These are phyloP conservation scores for Cladochytrium replicatum DNA, from an alignment of 192 early-diverging fungal genomes.

Conservation along the genomic window DNA sequence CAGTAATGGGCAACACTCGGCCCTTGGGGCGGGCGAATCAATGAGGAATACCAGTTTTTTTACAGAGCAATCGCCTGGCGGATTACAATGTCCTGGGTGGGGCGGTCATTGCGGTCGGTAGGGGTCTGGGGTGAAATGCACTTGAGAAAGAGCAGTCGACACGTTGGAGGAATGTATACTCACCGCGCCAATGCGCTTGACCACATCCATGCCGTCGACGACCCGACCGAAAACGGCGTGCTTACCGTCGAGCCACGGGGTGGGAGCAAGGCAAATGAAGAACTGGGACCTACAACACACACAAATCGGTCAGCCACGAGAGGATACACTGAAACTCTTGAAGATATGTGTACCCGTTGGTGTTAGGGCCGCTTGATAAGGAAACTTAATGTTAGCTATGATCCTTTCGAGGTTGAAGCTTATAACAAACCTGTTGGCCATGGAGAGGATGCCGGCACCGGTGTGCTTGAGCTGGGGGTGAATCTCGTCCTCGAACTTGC, in stretches of 20 bases:
- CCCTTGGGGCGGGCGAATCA: too few relatives aligned
- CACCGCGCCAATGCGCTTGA: conserved; percentile 71
- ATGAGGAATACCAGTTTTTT: too few relatives aligned
- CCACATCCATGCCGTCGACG: conserved; percentile 65
- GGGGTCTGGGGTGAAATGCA: conserved; percentile 7
- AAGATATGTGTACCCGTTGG: conserved; percentile 30
- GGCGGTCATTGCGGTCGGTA: conserved; percentile 27
- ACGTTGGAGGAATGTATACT: background rate
- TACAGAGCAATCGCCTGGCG: too few relatives aligned
- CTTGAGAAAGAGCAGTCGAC: background rate
- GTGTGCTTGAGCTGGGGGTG: conserved; percentile 63
- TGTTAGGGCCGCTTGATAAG: conserved; percentile 33
- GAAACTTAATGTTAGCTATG: conserved; percentile 39
- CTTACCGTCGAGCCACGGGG: conserved; percentile 83
- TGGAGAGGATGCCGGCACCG: conserved; percentile 80
- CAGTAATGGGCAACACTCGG: too few relatives aligned
- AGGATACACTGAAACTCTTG: background rate
- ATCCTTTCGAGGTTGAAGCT: conserved; percentile 59
- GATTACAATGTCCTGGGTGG: conserved; percentile 33
- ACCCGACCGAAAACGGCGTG: conserved; percentile 87
- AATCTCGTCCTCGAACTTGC: conserved; percentile 78
- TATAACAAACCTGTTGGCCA: conserved; percentile 73
- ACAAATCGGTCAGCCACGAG: too few relatives aligned
- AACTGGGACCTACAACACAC: too few relatives aligned
- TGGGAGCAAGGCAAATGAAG: conserved; percentile 85